Evolutionary conservation across 495 filamentous ascomycete species (phyloP), one percentile per base, ranked within the genome.

Genomic region (Aspergillus nanangensis): DNA sequence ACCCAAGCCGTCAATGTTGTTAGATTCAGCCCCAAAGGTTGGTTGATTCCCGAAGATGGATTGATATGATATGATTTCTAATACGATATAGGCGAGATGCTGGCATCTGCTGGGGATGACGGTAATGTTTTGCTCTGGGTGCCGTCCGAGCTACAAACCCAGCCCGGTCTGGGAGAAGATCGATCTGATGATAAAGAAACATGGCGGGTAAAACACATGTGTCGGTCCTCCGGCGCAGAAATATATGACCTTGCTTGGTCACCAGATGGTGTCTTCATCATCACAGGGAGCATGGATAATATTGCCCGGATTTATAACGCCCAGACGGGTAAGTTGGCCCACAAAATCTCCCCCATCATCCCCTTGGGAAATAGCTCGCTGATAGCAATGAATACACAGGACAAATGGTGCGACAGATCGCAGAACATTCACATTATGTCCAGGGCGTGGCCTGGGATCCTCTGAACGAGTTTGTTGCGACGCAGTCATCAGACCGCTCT

Each of bases 231-330:
- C 20, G 91, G 89, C 0, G 85, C 88, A 0, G 93, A 97, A 62
- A 97, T 99, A 53, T 99, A 97, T 61, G 93, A 99, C 61, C 71
- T 99, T 47, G 93, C 93, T 32, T 99, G 93, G 93, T 96, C 93
- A 18, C 93, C 93, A 8, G 93, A 99, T 70, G 92, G 88, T 18
- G 76, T 87, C 22, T 96, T 91, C 69, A 95, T 97, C 70, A 96
- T 99, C 51, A 96, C 91, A 15, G 93, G 93, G 4, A 97, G 94
- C 65, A 97, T 96, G 91, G 93, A 99, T 67, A 99, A 99, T 64
- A 82, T 97, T 58, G 91, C 94, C 38, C 76, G 93, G 34, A 96
- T 99, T 49, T 97, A 96, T 74, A 95, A 95, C 66, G 90, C 92
- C 40, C 83, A 88, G 46, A 95, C 85, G 49, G 93, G 93, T 95